Base-by-base conservation (phyloP, 192 early-diverging fungal genomes). In the Backusella parvicylindrica region DNA sequence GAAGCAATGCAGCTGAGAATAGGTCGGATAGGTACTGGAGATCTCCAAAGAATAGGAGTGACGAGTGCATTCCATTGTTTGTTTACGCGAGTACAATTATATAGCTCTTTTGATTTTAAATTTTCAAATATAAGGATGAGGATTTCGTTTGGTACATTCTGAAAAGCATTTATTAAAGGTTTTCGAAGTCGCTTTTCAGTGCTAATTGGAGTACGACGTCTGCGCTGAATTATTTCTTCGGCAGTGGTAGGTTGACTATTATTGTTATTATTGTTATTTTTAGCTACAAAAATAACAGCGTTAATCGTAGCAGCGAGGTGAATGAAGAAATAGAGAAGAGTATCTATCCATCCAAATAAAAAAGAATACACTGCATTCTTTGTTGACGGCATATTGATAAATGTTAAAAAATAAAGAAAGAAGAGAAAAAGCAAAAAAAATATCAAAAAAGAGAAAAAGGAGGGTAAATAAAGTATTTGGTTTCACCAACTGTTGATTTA, bases 21-120 rank as follows among this genome's bases (percentile, higher is more conserved):
- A 8, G 72, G 72, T 40, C 40, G 36, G 16, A n/a, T 64, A 16
- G 72, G 72, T 23, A 41, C 21, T n/a, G 72, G 60, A 2, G 72
- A 60, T 43, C 63, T 73, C 72, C 72, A 73, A 18, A 73, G 49
- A 30, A 73, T 40, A 32, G 72, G 72, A n/a, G 72, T 73, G 23
- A 73, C 32, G 38, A 73, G 16, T 26, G 21, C 31, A 40, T 73
- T 60, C 72, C 72, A 73, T 26, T 64, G 56, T 64, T 66, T 73
- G 36, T 35, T 65, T 37, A 73, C 72, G 8, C 18, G 49, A 41
- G 72, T 64, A 31, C 72, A 73, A n/a, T 73, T 64, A 6, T 64
- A 73, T 9, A 73, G 60, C 21, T 64, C 72, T 28, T 21, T 37
- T 41, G 64, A 33, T 31, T 37, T 40, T 36, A 73, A 32, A 37